Percentiles rank a stretch among this genome's conserved stretches.
These are phyloP conservation scores for Lunularia cruciata DNA, from an alignment of 225 moss, liverwort and hornwort genomes.

Conservation along the genomic window DNA sequence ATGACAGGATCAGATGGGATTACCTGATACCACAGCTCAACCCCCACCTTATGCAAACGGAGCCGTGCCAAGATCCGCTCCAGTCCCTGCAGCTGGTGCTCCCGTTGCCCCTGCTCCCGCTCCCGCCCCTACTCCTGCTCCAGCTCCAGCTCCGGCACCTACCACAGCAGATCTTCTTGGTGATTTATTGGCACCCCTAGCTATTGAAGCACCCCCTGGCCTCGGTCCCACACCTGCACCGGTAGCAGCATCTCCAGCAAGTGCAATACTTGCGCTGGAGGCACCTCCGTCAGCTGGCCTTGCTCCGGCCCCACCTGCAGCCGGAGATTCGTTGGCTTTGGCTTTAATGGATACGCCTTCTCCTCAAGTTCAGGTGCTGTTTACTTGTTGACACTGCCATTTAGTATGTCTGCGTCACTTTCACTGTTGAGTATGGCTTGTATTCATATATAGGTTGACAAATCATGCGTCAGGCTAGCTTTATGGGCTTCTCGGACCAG, in stretches of 20 bases:
- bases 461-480: no score
- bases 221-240: constrained; percentile 40
- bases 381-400: no score
- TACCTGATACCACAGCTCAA: constrained; percentile 54
- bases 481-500: no score
- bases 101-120: constrained; percentile 36
- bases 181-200: constrained; percentile 78
- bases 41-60: constrained; percentile 62
- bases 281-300: constrained; percentile 48
- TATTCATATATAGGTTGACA: no score
- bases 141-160: constrained; percentile 43
- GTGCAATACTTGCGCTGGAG: constrained; percentile 46
- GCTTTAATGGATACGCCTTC: constrained; percentile 65
- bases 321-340: constrained; percentile 53
- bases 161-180: constrained; percentile 70
- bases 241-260: constrained; percentile 31
- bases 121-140: constrained; percentile 31
- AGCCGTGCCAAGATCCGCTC: constrained; percentile 41
- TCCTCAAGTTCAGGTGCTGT: constrained; percentile 68
- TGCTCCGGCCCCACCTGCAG: constrained; percentile 37
- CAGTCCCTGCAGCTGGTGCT: constrained; percentile 41
- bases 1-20: constrained; percentile 62
- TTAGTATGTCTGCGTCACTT: no score
- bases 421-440: no score
- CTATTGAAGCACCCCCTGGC: constrained; percentile 74